These are phyloP conservation scores for Gleditsia sinensis DNA, from an alignment of 306 rosid species.

Conservation along the genomic window DNA sequence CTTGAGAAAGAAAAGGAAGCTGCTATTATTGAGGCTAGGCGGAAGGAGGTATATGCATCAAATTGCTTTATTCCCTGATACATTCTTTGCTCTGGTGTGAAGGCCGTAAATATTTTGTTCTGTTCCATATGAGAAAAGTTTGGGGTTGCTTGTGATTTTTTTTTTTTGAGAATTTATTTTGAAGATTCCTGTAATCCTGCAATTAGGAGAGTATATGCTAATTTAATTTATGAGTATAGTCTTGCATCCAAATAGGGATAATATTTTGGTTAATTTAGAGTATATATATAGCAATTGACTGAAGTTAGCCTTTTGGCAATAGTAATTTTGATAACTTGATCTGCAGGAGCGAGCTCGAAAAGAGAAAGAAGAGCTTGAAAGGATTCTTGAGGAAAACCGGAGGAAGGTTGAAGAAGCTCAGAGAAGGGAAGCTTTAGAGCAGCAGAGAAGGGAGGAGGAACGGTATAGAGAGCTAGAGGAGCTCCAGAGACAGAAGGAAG, in stretches of 20 bases:
- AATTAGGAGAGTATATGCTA: not conserved
- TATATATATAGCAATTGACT: too few relatives aligned
- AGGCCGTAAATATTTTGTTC: not conserved
- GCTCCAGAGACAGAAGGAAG: slow-evolving; percentile 96
- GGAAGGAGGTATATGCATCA: slow-evolving; percentile 59
- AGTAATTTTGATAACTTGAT: not conserved
- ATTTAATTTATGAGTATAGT: not conserved
- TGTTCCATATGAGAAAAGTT: slow-evolving; percentile 2
- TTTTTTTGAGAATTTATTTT: not conserved
- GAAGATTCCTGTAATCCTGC: not conserved
- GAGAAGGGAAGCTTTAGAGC: slow-evolving; percentile 91
- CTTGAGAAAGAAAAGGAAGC: slow-evolving; percentile 79
- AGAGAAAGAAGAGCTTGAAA: slow-evolving; percentile 81
- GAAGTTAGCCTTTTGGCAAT: not conserved
- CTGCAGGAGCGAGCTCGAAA: slow-evolving; percentile 13
- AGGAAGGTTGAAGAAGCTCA: slow-evolving; percentile 87
- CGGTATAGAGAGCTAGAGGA: slow-evolving; percentile 96
- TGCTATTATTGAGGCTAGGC: slow-evolving; percentile 72
- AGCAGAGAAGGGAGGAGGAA: slow-evolving; percentile 93
- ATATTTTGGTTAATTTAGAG: too few relatives aligned
- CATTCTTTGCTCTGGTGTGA: not conserved
- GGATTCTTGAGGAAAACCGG: slow-evolving; percentile 84
- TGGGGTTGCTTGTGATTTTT: not conserved
- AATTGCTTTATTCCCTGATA: slow-evolving; percentile 3
- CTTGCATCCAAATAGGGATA: too few relatives aligned